Percentiles rank a stretch among this genome's conserved stretches.
Evolutionary conservation across 805 yeast species (phyloP).

Genomic region (Scheffersomyces ergatensis): DNA sequence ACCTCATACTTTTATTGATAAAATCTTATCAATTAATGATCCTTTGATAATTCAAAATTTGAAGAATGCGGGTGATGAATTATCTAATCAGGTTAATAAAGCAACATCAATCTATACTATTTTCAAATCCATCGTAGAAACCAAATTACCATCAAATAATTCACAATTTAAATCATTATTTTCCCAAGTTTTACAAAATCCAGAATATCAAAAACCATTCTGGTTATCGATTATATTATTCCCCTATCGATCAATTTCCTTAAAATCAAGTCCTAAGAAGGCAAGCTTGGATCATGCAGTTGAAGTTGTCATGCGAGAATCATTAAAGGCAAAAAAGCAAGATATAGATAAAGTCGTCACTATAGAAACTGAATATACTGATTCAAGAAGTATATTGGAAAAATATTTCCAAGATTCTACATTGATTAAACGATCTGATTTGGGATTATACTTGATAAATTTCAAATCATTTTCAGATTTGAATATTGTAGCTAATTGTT

Average conservation of each 20-base stretch:
- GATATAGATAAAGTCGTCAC: conserved; percentile 52
- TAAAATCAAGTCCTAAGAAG: conserved; percentile 39
- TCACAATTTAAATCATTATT: background rate
- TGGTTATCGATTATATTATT: conserved; percentile 51
- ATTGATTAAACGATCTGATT: conserved; percentile 44
- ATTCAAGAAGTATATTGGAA: conserved; percentile 21
- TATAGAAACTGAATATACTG: conserved; percentile 29
- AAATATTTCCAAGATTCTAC: conserved; percentile 10
- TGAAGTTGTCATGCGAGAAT: conserved; percentile 59
- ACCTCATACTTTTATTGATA: conserved; percentile 13
- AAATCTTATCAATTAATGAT: conserved; percentile 15
- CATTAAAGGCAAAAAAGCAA: conserved; percentile 60
- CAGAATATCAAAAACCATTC: conserved; percentile 22
- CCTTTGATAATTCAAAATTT: conserved; percentile 2
- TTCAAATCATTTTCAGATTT: conserved; percentile 53
- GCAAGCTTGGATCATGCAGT: conserved; percentile 35
- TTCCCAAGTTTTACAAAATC: background rate
- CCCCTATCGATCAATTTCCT: conserved; percentile 44
- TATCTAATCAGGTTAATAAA: conserved; percentile 13
- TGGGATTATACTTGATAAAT: conserved; percentile 59
- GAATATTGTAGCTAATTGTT: conserved; percentile 36
- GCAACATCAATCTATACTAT: conserved; percentile 20
- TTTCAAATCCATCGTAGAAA: conserved; percentile 8
- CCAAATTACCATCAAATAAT: background rate
- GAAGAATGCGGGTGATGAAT: conserved; percentile 2